These are phyloP conservation scores for Kluyveromyces starmeri DNA, from an alignment of 805 yeast genomes.

Conservation along the genomic window DNA sequence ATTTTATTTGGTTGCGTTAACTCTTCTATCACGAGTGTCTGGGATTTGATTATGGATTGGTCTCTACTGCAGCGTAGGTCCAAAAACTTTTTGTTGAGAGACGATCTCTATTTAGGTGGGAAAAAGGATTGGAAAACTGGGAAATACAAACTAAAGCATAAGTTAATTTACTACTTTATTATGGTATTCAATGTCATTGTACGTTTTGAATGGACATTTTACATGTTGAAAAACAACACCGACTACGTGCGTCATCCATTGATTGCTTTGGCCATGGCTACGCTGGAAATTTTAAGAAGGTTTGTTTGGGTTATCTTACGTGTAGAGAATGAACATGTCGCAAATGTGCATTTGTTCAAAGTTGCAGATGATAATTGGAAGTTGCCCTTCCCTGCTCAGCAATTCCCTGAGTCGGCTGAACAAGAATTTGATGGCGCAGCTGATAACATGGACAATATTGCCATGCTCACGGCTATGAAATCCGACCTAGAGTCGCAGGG, in stretches of 20 bases:
- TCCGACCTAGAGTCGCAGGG: slow-evolving; percentile 4
- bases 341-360: slow-evolving; percentile 75
- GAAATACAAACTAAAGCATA: slow-evolving; percentile 18
- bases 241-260: slow-evolving; percentile 5
- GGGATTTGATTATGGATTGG: slow-evolving; percentile 98
- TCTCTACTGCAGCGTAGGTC: slow-evolving; percentile 66
- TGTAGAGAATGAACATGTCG: slow-evolving; percentile 92
- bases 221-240: slow-evolving; percentile 65
- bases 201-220: slow-evolving; percentile 88
- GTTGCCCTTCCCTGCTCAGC: slow-evolving; percentile 54
- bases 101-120: slow-evolving; percentile 58
- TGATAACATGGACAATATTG: slow-evolving; percentile 8
- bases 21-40: slow-evolving; percentile 55
- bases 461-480: neutral
- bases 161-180: slow-evolving; percentile 59
- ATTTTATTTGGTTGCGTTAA: slow-evolving; percentile 69
- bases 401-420: slow-evolving; percentile 20
- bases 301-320: slow-evolving; percentile 87
- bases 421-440: neutral
- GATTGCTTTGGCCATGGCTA: slow-evolving; percentile 71
- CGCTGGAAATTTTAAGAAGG: slow-evolving; percentile 75
- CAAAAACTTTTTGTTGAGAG: slow-evolving; percentile 51
- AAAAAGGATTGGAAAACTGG: slow-evolving; percentile 29
- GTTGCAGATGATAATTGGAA: slow-evolving; percentile 77
- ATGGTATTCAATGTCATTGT: slow-evolving; percentile 64